Evolutionary conservation across 192 early-diverging fungal genomes (phyloP).

Genomic region (Umbelopsis sp.): DNA sequence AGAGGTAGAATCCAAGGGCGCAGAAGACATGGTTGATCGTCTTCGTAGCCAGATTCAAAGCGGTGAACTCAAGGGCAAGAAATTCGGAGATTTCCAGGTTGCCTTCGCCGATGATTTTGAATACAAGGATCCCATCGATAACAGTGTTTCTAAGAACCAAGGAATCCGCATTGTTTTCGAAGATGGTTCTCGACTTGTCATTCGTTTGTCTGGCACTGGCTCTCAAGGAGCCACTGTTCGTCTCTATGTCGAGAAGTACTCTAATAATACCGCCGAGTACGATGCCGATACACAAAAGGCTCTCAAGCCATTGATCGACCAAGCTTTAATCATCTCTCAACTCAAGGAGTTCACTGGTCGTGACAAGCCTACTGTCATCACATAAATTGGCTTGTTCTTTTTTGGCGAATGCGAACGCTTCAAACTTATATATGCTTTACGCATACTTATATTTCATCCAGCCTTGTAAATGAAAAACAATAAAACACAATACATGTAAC

Average conservation of each 20-base stretch:
- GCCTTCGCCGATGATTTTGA: constrained; percentile 84
- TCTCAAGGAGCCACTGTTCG: constrained; percentile 95
- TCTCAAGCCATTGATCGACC: constrained; percentile 85
- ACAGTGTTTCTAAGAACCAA: constrained; percentile 79
- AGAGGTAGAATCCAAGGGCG: constrained; percentile 83
- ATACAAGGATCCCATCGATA: constrained; percentile 94
- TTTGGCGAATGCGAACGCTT: background rate
- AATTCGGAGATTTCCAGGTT: constrained; percentile 68
- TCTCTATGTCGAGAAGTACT: constrained; percentile 95
- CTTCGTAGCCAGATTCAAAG: constrained; percentile 60
- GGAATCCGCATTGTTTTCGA: constrained; percentile 90
- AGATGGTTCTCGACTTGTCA: constrained; percentile 91
- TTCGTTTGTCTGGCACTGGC: constrained; percentile 93
- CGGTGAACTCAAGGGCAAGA: constrained; percentile 62
- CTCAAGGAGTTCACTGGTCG: constrained; percentile 86
- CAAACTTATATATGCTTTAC: background rate
- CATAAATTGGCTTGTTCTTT: constrained; percentile 46
- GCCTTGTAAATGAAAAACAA: background rate
- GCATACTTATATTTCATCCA: background rate
- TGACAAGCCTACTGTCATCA: constrained; percentile 88
- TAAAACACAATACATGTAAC: too few species aligned
- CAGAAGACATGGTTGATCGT: constrained; percentile 76
- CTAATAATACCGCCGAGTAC: constrained; percentile 59
- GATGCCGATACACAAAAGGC: constrained; percentile 78
- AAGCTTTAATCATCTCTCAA: constrained; percentile 75